Percentiles rank a stretch among this genome's conserved stretches.
Conservation (phyloP, 2,329 filamentous ascomycete species). For the Pyrenophora teres region DNA sequence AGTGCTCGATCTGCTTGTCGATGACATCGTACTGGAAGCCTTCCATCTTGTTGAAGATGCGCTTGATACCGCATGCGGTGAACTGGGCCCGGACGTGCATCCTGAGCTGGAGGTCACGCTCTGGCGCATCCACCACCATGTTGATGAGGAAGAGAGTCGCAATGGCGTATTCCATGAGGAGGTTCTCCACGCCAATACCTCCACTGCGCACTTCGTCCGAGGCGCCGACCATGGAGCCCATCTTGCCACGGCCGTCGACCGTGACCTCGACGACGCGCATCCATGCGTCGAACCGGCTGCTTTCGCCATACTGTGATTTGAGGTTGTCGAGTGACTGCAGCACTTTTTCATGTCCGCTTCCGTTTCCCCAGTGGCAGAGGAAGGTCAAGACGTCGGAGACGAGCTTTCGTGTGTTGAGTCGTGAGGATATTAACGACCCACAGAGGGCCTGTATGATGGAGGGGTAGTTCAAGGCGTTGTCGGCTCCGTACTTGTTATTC, state of each 20-base stretch:
- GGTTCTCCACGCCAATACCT: conserved; percentile 97
- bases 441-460: conserved; percentile 87
- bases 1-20: conserved; percentile 96
- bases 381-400: conserved; percentile 97
- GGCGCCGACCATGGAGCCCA: conserved; percentile 95
- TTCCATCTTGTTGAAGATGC: conserved; percentile 95
- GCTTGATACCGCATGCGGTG: conserved; percentile 91
- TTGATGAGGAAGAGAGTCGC: conserved; percentile 94
- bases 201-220: conserved; percentile 95
- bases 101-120: conserved; percentile 84
- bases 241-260: conserved; percentile 94
- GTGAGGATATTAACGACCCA: conserved; percentile 83
- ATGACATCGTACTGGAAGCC: conserved; percentile 97
- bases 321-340: conserved; percentile 91
- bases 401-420: conserved; percentile 88
- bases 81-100: conserved; percentile 96
- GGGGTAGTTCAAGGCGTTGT: conserved; percentile 89
- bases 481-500: conserved; percentile 99
- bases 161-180: conserved; percentile 98
- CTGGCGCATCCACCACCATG: conserved; percentile 91
- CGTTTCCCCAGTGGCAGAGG: conserved; percentile 89
- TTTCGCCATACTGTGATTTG: conserved; percentile 85
- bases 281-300: conserved; percentile 96
- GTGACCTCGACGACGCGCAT: conserved; percentile 98
- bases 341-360: conserved; percentile 88